Conservation (phyloP, 257 asterid genomes). For the Solanum rostratum region DNA sequence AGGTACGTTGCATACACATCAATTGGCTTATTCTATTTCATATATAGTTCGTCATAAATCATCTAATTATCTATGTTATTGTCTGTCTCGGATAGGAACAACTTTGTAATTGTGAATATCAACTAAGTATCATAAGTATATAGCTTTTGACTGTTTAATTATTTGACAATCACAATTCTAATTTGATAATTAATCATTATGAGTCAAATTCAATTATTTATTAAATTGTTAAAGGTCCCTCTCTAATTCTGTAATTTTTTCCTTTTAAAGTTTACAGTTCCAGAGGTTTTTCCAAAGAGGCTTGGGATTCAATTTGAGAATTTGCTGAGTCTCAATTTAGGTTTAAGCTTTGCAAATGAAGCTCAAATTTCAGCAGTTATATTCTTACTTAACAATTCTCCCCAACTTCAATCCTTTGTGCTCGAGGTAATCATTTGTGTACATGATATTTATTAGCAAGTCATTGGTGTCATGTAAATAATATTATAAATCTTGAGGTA, state of each 20-base stretch:
- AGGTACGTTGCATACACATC: background rate
- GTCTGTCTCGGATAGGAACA: background rate
- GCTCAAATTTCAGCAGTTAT: background rate
- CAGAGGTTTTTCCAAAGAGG: background rate
- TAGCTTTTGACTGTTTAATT: background rate
- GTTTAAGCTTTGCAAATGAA: background rate
- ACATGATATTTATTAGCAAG: too few relatives aligned
- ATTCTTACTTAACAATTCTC: background rate
- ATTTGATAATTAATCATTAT: background rate
- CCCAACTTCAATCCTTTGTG: background rate
- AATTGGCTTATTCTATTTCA: background rate
- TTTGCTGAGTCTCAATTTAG: background rate
- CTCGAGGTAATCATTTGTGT: background rate
- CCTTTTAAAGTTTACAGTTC: background rate
- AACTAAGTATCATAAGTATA: background rate
- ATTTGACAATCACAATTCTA: background rate
- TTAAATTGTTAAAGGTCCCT: background rate
- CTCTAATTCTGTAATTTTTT: background rate
- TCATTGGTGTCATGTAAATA: too few relatives aligned
- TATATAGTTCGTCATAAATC: background rate
- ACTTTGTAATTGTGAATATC: background rate
- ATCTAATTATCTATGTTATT: background rate
- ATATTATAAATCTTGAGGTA: too few relatives aligned
- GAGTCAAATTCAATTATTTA: background rate
- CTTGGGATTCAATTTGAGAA: background rate